Evolutionary conservation across 2,329 filamentous ascomycete genomes (phyloP).

Genomic region (Trichoderma sp.): DNA sequence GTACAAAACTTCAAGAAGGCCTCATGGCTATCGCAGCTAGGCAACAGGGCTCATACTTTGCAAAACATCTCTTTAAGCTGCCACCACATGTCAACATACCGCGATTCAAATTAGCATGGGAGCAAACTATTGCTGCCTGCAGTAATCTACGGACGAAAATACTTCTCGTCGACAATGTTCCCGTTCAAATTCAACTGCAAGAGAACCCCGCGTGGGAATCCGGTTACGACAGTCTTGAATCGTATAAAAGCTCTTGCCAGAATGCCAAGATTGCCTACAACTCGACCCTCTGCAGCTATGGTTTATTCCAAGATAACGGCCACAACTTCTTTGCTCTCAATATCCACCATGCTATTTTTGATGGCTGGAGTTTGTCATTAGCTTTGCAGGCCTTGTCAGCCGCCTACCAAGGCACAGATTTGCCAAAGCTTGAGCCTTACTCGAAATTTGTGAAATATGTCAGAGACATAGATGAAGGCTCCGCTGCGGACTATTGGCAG

Average conservation of each 20-base stretch:
- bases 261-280: neutral
- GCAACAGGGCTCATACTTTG: neutral
- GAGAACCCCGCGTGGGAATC: neutral
- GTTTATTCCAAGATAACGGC: neutral
- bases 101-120: neutral
- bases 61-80: neutral
- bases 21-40: neutral
- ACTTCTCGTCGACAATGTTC: neutral
- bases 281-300: neutral
- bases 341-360: conserved; percentile 9
- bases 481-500: neutral
- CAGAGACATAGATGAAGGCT: neutral
- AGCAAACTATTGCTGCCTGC: neutral
- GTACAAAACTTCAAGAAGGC: conserved; percentile 6
- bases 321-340: neutral
- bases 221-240: neutral
- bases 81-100: neutral
- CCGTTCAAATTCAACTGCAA: neutral
- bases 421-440: neutral
- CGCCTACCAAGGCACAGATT: conserved; percentile 16
- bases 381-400: neutral
- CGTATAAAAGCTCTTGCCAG: neutral
- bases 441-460: conserved; percentile 5
- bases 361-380: conserved; percentile 3
- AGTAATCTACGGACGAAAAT: conserved; percentile 6